A percentile compares a stretch with the other conserved stretches of the same genome.
phyloP scores from a whole-genome alignment of 495 filamentous ascomycete species.

The Cryomyces antarcticus region DNA sequence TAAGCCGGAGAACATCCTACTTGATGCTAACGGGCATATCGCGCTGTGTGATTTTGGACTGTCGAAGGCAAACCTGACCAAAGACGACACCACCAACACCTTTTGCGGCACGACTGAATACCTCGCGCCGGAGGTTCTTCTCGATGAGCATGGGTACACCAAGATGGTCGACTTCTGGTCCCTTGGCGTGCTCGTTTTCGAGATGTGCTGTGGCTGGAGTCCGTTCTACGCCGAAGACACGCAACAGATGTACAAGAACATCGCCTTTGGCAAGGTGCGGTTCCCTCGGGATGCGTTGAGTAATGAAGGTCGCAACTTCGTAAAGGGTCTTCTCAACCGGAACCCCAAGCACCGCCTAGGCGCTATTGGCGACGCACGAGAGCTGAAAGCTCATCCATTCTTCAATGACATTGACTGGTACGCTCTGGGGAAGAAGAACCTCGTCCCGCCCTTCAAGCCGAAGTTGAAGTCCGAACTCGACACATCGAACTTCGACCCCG shows the following conservation, averaged over 20 bases:
- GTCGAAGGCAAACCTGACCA: conserved; percentile 89
- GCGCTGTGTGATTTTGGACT: conserved; percentile 78
- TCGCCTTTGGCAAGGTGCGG: conserved; percentile 92
- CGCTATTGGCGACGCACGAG: conserved; percentile 76
- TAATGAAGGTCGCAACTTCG: conserved; percentile 86
- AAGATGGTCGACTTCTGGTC: conserved; percentile 99
- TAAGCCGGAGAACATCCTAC: conserved; percentile 69
- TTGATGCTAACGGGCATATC: conserved; percentile 72
- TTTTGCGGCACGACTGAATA: conserved; percentile 99
- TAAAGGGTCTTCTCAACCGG: conserved; percentile 89
- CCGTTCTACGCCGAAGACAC: conserved; percentile 98
- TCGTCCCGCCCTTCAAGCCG: conserved; percentile 95
- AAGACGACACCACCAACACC: conserved; percentile 94
- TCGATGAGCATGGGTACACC: conserved; percentile 95
- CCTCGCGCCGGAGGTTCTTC: conserved; percentile 79
- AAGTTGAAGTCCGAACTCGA: conserved; percentile 88
- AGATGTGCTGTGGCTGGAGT: conserved; percentile 99
- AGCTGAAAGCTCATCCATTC: conserved; percentile 86
- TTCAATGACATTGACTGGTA: conserved; percentile 90
- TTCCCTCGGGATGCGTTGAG: conserved; percentile 90
- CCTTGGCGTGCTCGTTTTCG: too few species aligned
- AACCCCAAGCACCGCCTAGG: conserved; percentile 92
- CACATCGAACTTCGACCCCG: conserved; percentile 94
- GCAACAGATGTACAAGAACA: conserved; percentile 99
- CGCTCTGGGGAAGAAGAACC: conserved; percentile 63